Base-by-base conservation (phyloP, 768 basidiomycete genomes). In the Coprinellus micaceus region DNA sequence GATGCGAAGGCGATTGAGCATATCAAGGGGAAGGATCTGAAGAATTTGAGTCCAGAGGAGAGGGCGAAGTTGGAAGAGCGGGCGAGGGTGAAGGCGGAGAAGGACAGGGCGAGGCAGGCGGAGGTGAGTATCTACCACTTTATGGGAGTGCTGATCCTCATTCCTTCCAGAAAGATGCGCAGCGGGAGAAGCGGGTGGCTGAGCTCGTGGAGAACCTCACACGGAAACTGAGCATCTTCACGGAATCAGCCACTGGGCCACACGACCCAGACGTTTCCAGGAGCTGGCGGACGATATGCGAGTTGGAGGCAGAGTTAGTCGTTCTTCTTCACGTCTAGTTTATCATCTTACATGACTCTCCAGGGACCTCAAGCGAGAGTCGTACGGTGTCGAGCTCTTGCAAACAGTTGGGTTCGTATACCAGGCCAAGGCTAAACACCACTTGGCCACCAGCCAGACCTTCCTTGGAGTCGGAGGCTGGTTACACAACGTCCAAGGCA, bases 401-500 rank as follows among this genome's bases (percentile, higher is more conserved):
- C 86, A 95, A 46, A 82, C 91, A 1, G 84, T 95, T 60, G 93
- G 93, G 1, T 91, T 92, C 60, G 89, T 91, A 4, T 96, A 96
- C 67, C 71, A 74, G 19, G 80, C 88, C 25, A 95, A 93, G 67
- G 84, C 88, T 5, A 93, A 90, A 66, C 91, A 94, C 36, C 85
- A 85, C 64, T 78, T 91, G 0, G 93, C 92, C 0, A 84, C 89
- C 17, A 79, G 79, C 58, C 79, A 80, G 76, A 82, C 71, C 60
- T 83, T 77, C 77, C 84, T 93, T 48, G 93, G 93, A 25, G 86
- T 96, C 15, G 93, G 93, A 12, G 93, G 94, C 6, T 96, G 93
- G 93, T 67, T 95, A 56, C 93, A 95, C 69, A 91, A 91, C 54
- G 90, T 94, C 2, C 90, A 92, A 68, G 90, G 89, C 12, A 94